Evolutionary conservation across 202 grass and related monocot species (phyloP), one percentile per base, ranked within the genome.

Genomic region (Brachypodium distachyon): DNA sequence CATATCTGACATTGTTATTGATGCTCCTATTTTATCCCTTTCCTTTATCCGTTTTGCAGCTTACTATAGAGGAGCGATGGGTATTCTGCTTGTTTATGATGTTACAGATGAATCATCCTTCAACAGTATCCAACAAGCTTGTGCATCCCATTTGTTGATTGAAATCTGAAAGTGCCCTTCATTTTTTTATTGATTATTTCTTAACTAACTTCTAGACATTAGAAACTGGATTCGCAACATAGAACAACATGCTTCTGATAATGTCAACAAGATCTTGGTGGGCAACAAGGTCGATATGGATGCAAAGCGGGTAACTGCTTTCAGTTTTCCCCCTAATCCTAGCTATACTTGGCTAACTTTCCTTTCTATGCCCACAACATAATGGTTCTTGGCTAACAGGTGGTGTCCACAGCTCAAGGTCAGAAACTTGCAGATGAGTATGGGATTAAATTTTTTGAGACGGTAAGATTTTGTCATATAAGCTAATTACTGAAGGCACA

Each of bases 241-340:
- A 80, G 90, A 97, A 85, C 90, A 97, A 33, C 93, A 97, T 82
- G 93, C 90, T 26, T 97, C 93, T 58, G 87, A 97, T 70, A 97
- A 93, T 36, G 93, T 97, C 34, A 97, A 97, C 82, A 97, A 97
- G 80, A 90, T 97, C 79, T 77, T 97, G 73, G 87, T 92, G 33
- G 93, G 93, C 61, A 97, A 97, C 84, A 96, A 96, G 87, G 90
- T 91, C 27, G 90, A 96, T 79, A 96, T 96, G 93, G 93, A 96
- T 72, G 64, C 72, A 57, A 96, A 96, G 74, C 69, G 93, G 89
- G 93, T 96, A 90, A 77, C 22, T 67, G 11, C 49, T 78, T 55
- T 67, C 22, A 61, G 11, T 12, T 2, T 57, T 57, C 4, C 52
- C 23, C 5, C 16, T 1, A 11, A 38, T 44, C 50, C 59, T 76